Evolutionary conservation across 75 land plant genomes (phyloP).

Genomic region (Picea sitchensis): DNA sequence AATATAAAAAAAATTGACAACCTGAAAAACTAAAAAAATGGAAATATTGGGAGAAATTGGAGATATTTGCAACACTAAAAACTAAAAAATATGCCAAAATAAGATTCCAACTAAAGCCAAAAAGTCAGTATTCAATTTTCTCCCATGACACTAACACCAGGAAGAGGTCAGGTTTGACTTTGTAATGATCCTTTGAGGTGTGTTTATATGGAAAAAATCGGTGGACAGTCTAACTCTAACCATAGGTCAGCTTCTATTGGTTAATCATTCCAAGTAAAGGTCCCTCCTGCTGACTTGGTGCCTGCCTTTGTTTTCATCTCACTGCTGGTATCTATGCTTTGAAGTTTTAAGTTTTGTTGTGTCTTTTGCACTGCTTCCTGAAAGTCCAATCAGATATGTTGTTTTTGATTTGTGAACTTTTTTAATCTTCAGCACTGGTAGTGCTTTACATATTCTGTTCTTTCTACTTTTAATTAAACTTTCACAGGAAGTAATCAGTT

Average conservation of each 20-base stretch:
- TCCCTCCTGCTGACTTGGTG: not conserved
- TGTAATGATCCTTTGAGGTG: too few relatives aligned
- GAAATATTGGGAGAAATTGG: too few relatives aligned
- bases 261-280: not conserved
- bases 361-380: not conserved
- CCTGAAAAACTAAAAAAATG: too few relatives aligned
- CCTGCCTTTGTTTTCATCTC: not conserved
- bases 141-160: too few relatives aligned
- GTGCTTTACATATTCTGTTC: not conserved
- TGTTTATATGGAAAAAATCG: not conserved
- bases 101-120: too few relatives aligned
- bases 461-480: not conserved
- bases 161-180: too few relatives aligned
- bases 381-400: not conserved
- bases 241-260: not conserved
- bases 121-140: too few relatives aligned
- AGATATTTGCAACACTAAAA: too few relatives aligned
- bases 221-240: not conserved
- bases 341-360: not conserved
- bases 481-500: not conserved
- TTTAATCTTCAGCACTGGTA: not conserved
- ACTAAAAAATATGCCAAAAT: too few relatives aligned
- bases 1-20: too few relatives aligned
- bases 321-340: not conserved
- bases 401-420: not conserved